Base-by-base conservation (phyloP, 2,329 filamentous ascomycete species). In the Colletotrichum gloeosporioides region DNA sequence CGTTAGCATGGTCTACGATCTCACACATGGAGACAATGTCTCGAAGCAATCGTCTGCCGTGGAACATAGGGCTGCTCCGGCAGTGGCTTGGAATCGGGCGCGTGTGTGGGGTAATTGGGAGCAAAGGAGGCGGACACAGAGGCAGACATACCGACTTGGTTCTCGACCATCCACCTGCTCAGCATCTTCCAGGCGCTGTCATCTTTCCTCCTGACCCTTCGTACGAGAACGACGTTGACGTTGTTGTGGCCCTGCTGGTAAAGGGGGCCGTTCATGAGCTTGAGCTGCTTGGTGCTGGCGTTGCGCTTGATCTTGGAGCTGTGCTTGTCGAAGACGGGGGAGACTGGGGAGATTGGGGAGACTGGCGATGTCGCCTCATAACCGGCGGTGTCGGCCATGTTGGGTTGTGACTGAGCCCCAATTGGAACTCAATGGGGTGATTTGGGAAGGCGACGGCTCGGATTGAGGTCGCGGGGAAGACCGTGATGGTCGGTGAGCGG, bases 141-240 rank as follows among this genome's bases (percentile, higher is more conserved):
- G 44, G 73, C 72, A 62, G 69, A 76, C 92, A 76, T 92, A 96
- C 95, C 94, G 81, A 95, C 93, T 84, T 96, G 95, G 84, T 96
- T 95, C 81, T 94, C 89, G 79, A 95, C 92, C 83, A 96, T 90
- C 92, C 93, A 95, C 81, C 89, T 88, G 77, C 91, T 90, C 62
- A 94, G 84, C 77, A 89, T 89, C 81, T 90, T 92, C 80, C 91
- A 86, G 55, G 92, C 87, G 71, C 92, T 89, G 79, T 93, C 90
- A 68, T 92, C 91, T 84, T 92, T 92, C 82, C 88, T 87, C 86
- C 90, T 93, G 78, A 90, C 85, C 78, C 91, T 89, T 79, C 90
- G 88, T 63, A 91, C 87, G 31, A 91, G 85, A 64, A 91, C 87
- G 63, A 88, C 87, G 75, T 89, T 91, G 82, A 86, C 87, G 32